Base-by-base conservation (phyloP, 2,329 filamentous ascomycete genomes). In the Dothidotthia symphoricarpi region DNA sequence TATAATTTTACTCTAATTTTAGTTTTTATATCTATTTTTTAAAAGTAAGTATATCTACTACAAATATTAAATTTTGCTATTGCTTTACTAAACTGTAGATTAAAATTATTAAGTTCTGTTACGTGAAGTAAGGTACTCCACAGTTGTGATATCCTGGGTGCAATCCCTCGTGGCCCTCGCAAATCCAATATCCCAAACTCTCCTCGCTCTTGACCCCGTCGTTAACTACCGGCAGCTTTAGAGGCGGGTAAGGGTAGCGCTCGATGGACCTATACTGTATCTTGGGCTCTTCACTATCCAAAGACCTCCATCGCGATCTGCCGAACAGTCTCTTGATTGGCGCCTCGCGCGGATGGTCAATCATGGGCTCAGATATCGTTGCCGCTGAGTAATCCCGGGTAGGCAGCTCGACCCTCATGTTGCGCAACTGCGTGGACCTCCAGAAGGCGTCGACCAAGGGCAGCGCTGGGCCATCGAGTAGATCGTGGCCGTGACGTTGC, bases 121-220 rank as follows among this genome's bases (percentile, higher is more conserved):
- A n/a, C n/a, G n/a, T n/a, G n/a, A n/a, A n/a, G n/a, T n/a, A n/a
- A n/a, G n/a, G n/a, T n/a, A n/a, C n/a, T n/a, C n/a, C n/a, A n/a
- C n/a, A n/a, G n/a, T n/a, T n/a, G n/a, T n/a, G n/a, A n/a, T n/a
- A n/a, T n/a, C n/a, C n/a, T n/a, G n/a, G n/a, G n/a, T n/a, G n/a
- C n/a, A n/a, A n/a, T n/a, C 41, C 32, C 24, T 27, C 16, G 22
- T 43, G 24, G 24, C 40, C 33, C 12, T 36, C 15, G 13, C 16
- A 11, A 34, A 46, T 7, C 40, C 36, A 46, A 24, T 46, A 43
- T 11, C 43, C 40, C 6, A 12, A n/a, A 17, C 43, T 43, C 36
- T 37, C 40, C 16, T 10, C n/a, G 15, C 25, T 32, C 9, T 40
- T 29, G 16, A 34, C 24, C 16, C 17, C 31, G 11, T 31, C 34